phyloP scores from a whole-genome alignment of 75 land plant species.

The Cupressus sempervirens region DNA sequence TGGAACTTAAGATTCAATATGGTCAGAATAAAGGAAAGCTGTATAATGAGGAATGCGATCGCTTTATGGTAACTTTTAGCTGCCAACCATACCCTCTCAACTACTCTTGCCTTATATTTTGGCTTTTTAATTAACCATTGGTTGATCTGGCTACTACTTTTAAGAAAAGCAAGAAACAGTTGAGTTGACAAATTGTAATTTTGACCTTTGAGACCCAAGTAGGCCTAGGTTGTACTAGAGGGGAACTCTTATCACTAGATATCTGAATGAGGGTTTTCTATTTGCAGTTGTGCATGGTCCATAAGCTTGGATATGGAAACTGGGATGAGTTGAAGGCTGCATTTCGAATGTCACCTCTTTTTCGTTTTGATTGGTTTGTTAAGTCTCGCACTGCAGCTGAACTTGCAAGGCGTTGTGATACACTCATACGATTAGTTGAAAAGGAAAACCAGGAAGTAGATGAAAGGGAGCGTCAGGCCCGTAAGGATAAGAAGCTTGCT shows the following conservation, averaged over 20 bases:
- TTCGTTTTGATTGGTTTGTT: slow-evolving; percentile 99
- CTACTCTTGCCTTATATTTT: not conserved
- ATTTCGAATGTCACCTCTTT: slow-evolving; percentile 86
- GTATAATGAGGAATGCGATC: slow-evolving; percentile 99
- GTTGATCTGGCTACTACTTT: not conserved
- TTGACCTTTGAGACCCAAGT: not conserved
- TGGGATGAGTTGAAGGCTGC: slow-evolving; percentile 99
- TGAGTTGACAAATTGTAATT: not conserved
- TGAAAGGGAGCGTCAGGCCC: slow-evolving; percentile 91
- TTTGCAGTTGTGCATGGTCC: slow-evolving; percentile 86
- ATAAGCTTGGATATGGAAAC: slow-evolving; percentile 97
- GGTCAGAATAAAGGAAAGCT: slow-evolving; percentile 99
- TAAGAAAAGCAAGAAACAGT: not conserved
- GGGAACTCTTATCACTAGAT: not conserved
- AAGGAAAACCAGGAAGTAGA: slow-evolving; percentile 92
- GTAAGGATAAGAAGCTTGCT: slow-evolving; percentile 80
- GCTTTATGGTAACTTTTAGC: slow-evolving; percentile 66
- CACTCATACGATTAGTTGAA: slow-evolving; percentile 87
- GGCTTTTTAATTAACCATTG: not conserved
- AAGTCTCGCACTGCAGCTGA: slow-evolving; percentile 95
- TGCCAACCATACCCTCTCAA: not conserved
- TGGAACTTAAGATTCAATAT: slow-evolving; percentile 92
- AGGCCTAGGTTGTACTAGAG: not conserved
- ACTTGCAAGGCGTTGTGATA: slow-evolving; percentile 93
- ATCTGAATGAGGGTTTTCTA: not conserved